A percentile compares a stretch with the other conserved stretches of the same genome.
phyloP scores from a whole-genome alignment of 768 basidiomycete genomes.

The Pleurotus djamor region DNA sequence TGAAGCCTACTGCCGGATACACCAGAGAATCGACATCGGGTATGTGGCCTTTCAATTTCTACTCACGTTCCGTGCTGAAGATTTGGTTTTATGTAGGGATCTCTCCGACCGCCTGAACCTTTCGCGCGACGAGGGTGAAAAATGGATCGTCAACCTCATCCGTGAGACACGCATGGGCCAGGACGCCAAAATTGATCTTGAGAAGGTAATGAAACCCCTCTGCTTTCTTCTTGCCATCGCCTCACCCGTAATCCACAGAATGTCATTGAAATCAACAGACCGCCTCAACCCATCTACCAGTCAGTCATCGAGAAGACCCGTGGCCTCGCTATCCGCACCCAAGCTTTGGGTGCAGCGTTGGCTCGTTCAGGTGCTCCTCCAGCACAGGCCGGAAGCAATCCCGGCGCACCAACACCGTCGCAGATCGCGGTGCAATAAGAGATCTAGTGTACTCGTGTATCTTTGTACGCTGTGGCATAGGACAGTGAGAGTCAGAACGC shows the following conservation, averaged over 20 bases:
- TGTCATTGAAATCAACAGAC: conserved; percentile 93
- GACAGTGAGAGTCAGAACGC: too few relatives aligned
- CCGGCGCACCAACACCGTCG: conserved; percentile 15
- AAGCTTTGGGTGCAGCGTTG: conserved; percentile 80
- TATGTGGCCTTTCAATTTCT: conserved; percentile 26
- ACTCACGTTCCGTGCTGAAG: neutral
- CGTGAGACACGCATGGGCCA: conserved; percentile 96
- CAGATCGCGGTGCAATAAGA: conserved; percentile 22
- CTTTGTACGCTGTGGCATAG: too few relatives aligned
- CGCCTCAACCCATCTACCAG: conserved; percentile 88
- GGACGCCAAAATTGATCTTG: conserved; percentile 96
- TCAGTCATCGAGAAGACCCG: conserved; percentile 95
- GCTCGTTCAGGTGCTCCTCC: conserved; percentile 28
- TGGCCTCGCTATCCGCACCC: conserved; percentile 87
- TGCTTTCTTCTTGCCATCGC: neutral
- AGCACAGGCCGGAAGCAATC: conserved; percentile 14
- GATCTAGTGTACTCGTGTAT: neutral
- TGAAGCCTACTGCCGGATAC: conserved; percentile 97
- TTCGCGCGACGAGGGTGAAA: conserved; percentile 94
- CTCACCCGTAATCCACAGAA: conserved; percentile 52
- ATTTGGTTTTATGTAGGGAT: conserved; percentile 48
- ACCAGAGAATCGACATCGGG: conserved; percentile 89
- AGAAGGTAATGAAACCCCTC: conserved; percentile 58
- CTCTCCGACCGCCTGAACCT: conserved; percentile 92
- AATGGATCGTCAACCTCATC: conserved; percentile 99